Base-by-base conservation (phyloP, 169 alveolate species). In the Fabrea salina region DNA sequence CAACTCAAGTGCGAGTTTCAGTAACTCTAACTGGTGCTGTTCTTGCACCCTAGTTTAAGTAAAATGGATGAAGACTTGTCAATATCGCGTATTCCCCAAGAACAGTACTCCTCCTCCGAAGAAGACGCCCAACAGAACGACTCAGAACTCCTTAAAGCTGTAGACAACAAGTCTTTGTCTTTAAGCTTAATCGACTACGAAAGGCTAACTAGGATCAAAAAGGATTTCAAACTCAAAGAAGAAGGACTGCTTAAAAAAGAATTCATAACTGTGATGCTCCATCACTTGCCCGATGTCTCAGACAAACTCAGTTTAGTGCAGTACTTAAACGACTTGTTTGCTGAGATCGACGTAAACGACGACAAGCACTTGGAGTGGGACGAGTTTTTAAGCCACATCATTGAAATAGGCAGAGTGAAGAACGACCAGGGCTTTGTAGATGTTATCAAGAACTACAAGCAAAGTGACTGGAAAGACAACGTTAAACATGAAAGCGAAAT, bases 281-380 rank as follows among this genome's bases (percentile, higher is more conserved):
- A 78, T 22, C 88, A 77, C 35, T 41, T 86, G 0, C 82, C 83
- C 30, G 88, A 81, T 8, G 57, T 54, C 22, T 76, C 74, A 61
- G 86, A 82, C 77, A 83, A 82, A 67, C 66, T 76, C 22, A 33
- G 54, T 27, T 59, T 85, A 5, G 89, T 84, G 4, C 84, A 84
- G 50, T 81, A 75, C 37, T 68, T 90, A 53, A 78, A 74, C 3
- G 92, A 86, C 59, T 68, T 88, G 13, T 90, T 90, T 77, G 83
- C 83, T 8, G 84, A 90, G 43, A 86, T 90, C n/a, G 95, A 90
- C 80, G 86, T 90, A n/a, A 90, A 90, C 76, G 86, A 80, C 16
- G 92, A 90, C 53, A 83, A 86, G 56, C 56, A 82, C 25, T 70
- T 90, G 8, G 95, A 86, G 61, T 90, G 95, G 92, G 91, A 86